Evolutionary conservation across 768 basidiomycete species (phyloP), one percentile per base, ranked within the genome.

Genomic region (Serpula lacrymans): DNA sequence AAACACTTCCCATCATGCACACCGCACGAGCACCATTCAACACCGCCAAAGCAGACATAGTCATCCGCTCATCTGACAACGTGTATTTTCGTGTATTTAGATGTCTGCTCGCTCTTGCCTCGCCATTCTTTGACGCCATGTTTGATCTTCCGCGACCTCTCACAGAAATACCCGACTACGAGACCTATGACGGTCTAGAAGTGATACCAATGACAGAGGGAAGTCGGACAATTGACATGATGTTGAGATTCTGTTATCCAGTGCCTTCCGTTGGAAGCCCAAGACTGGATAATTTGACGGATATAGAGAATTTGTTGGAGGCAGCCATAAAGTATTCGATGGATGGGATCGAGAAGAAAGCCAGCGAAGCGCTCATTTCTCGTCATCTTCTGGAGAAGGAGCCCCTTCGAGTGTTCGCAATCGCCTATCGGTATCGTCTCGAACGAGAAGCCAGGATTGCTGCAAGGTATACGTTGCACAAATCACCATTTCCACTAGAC

Each of bases 41-140:
- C 39, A 58, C 69, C 34, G 58, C 59, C 16, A 65, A 67, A 39
- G 72, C 73, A 28, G 75, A 79, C 42, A 58, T 79, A 28, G 65
- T 75, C 45, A 55, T 80, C 28, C 69, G 70, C 39, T 72, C 79
- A 7, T 75, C 71, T 25, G 78, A 80, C 39, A 34, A 50, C 23
- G 37, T 60, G 10, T 46, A 59, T 28, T 54, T 53, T 27, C 35
- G 48, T 17, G 51, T 57, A 26, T 34, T 57, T 27, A 46, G 63
- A 20, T 50, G 63, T 31, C 16, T 58, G 34, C 45, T 64, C 5
- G 44, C 43, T 28, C 37, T 58, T 21, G 39, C 60, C 13, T 63
- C 60, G 5, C 58, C 60, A 18, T 51, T 63, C 33, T 63, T 62
- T 39, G 47, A 57, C 25, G 45, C 47, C 17, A 62, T 62, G 62